Evolutionary conservation across 2,329 filamentous ascomycete genomes (phyloP).

Genomic region (Scolecobasidium constrictum): DNA sequence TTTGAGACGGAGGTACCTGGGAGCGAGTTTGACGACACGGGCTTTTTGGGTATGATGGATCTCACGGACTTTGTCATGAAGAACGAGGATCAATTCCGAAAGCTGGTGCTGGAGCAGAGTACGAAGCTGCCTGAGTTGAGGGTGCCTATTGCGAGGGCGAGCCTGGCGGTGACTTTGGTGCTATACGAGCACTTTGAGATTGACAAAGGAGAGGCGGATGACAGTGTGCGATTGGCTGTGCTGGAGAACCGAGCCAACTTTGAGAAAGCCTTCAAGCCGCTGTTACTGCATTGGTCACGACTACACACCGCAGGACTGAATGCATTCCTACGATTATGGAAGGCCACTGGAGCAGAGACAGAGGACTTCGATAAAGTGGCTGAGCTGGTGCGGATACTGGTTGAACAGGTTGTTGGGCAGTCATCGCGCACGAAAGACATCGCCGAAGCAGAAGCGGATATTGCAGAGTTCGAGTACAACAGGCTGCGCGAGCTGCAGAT

Average conservation of each 20-base stretch:
- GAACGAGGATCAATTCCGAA: conserved; percentile 86
- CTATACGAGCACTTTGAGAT: conserved; percentile 95
- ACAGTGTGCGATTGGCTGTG: conserved; percentile 62
- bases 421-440: conserved; percentile 75
- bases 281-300: conserved; percentile 86
- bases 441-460: conserved; percentile 77
- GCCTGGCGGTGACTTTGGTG: conserved; percentile 74
- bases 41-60: conserved; percentile 96
- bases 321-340: conserved; percentile 88
- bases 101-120: conserved; percentile 80
- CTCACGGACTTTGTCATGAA: conserved; percentile 86
- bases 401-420: conserved; percentile 80
- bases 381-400: conserved; percentile 77
- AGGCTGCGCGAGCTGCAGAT: conserved; percentile 80
- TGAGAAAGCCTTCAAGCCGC: conserved; percentile 75
- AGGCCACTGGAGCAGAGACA: conserved; percentile 70
- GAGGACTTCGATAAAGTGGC: conserved; percentile 90
- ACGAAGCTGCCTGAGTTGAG: conserved; percentile 58
- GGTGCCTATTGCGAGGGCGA: conserved; percentile 80
- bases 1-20: conserved; percentile 86
- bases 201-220: conserved; percentile 70
- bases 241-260: conserved; percentile 67
- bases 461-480: conserved; percentile 70
- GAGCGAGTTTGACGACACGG: conserved; percentile 72
- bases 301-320: conserved; percentile 78